Evolutionary conservation across 306 rosid species (phyloP).

Genomic region (Quercus suber): DNA sequence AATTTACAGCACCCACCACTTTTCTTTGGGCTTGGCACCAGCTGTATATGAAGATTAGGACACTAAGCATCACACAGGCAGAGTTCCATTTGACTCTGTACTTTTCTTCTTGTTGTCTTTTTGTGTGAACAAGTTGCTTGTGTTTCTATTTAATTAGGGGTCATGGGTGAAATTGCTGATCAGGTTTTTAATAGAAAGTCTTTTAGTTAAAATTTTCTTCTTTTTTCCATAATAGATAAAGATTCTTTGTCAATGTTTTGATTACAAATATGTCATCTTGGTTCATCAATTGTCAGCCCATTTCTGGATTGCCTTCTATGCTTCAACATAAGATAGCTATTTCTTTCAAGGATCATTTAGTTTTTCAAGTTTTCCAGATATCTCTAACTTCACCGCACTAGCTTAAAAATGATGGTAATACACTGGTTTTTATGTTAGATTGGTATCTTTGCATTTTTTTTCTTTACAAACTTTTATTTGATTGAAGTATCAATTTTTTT

Average conservation of each 20-base stretch:
- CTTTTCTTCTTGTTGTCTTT: too few relatives aligned
- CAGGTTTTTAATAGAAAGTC: neutral
- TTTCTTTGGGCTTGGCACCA: too few relatives aligned
- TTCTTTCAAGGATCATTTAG: conserved; percentile 41
- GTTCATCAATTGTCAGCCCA: conserved; percentile 30
- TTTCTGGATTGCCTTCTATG: conserved; percentile 36
- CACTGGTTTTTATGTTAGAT: neutral
- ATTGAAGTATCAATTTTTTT: too few relatives aligned
- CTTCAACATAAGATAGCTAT: conserved; percentile 44
- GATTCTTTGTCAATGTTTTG: conserved; percentile 14
- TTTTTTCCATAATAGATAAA: neutral
- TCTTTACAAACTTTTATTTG: too few relatives aligned
- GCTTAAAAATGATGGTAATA: conserved; percentile 37
- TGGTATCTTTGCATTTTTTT: too few relatives aligned
- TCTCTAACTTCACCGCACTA: conserved; percentile 40
- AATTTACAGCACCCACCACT: too few relatives aligned
- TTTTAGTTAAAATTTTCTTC: neutral
- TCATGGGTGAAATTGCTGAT: too few relatives aligned
- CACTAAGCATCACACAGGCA: too few relatives aligned
- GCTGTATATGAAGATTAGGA: too few relatives aligned
- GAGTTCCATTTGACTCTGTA: too few relatives aligned
- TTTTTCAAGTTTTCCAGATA: conserved; percentile 39
- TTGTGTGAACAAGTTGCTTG: too few relatives aligned
- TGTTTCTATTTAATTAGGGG: too few relatives aligned
- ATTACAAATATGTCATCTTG: conserved; percentile 11